phyloP scores from a whole-genome alignment of 2,329 filamentous ascomycete genomes.

The Beauveria sp. region DNA sequence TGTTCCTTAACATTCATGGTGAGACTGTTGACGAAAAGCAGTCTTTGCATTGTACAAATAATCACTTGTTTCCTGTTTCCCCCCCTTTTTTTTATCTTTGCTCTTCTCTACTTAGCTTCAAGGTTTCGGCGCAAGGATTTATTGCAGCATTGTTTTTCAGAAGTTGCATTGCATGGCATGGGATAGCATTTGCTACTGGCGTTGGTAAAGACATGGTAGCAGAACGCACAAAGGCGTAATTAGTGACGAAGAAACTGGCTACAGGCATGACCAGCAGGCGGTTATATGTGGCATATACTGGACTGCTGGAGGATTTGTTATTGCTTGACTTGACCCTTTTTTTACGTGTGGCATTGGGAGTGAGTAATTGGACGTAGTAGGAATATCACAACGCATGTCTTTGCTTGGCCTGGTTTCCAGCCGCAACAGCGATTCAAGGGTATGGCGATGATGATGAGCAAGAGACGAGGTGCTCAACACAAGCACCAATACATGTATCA shows the following conservation, averaged over 20 bases:
- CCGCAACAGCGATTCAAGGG: too few relatives aligned
- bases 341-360: background rate
- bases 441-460: too few relatives aligned
- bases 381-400: background rate
- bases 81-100: background rate
- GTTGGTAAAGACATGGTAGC: conserved; percentile 7
- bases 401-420: background rate
- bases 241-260: background rate
- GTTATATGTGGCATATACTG: background rate
- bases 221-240: background rate
- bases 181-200: conserved; percentile 11
- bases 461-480: background rate
- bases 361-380: background rate
- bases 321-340: background rate
- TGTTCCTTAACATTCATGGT: background rate
- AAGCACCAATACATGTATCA: background rate
- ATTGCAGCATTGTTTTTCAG: conserved; percentile 6
- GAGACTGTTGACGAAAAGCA: background rate
- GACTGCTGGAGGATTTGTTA: background rate
- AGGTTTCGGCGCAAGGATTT: background rate
- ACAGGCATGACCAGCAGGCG: background rate
- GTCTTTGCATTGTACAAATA: conserved; percentile 1
- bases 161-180: conserved; percentile 15
- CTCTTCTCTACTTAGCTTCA: background rate
- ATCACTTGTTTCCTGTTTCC: background rate